Evolutionary conservation across 2,329 filamentous ascomycete genomes (phyloP).

Genomic region (Mycosphaerelloides madeirae): DNA sequence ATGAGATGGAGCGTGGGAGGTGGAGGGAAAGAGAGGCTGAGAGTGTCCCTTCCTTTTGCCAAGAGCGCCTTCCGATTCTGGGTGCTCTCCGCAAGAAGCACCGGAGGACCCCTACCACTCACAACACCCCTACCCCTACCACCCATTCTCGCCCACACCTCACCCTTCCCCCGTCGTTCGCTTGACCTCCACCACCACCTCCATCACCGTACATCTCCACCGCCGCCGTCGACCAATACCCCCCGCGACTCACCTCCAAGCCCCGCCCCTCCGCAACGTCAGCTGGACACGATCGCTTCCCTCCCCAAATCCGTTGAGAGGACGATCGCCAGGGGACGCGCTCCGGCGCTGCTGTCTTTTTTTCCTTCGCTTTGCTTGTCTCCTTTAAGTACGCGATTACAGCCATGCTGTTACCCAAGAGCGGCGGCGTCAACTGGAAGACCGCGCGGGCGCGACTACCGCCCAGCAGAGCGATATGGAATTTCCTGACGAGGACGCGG

Average conservation of each 20-base stretch:
- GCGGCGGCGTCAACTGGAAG: slow-evolving; percentile 88
- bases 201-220: no score
- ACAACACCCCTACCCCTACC: slow-evolving; percentile 1
- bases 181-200: no score
- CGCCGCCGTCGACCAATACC: no score
- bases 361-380: not conserved
- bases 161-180: not conserved
- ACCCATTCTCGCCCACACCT: not conserved
- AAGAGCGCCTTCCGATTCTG: no score
- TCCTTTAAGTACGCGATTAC: not conserved
- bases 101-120: not conserved
- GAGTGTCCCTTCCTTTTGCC: not conserved
- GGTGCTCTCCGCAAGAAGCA: no score
- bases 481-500: slow-evolving; percentile 68
- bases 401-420: slow-evolving; percentile 82
- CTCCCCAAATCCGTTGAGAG: not conserved
- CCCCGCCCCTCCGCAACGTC: no score
- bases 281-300: not conserved
- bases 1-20: not conserved
- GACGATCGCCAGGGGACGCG: not conserved
- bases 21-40: not conserved
- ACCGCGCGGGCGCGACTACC: slow-evolving; percentile 75
- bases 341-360: not conserved
- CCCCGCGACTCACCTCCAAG: no score
- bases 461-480: slow-evolving; percentile 60